phyloP scores from a whole-genome alignment of 2,329 filamentous ascomycete species.

The Verticillium isaacii region DNA sequence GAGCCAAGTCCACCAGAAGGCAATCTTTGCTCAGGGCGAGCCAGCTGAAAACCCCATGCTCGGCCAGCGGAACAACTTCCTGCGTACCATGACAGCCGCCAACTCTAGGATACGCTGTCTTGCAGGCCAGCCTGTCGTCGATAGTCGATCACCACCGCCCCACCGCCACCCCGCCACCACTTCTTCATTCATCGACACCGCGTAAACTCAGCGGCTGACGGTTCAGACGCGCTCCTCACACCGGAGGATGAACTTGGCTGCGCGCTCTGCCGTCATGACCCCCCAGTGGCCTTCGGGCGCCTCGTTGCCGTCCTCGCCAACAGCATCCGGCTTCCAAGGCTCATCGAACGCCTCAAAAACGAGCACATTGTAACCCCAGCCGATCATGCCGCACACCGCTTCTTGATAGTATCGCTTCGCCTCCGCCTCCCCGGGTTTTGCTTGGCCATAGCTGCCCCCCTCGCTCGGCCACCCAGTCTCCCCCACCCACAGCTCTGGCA shows the following conservation, averaged over 20 bases:
- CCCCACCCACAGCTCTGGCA: conserved; percentile 63
- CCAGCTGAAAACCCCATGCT: no score
- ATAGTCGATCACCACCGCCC: not conserved
- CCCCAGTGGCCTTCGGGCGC: conserved; percentile 67
- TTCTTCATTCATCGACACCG: not conserved
- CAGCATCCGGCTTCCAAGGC: conserved; percentile 61
- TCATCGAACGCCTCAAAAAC: conserved; percentile 73
- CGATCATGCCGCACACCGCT: conserved; percentile 58
- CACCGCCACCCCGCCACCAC: no score
- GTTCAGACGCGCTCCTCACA: conserved; percentile 10
- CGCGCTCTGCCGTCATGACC: conserved; percentile 56
- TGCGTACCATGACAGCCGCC: no score
- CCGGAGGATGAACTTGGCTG: conserved; percentile 43
- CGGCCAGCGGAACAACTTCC: no score
- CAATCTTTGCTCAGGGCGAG: no score
- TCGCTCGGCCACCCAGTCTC: conserved; percentile 64
- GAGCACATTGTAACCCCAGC: conserved; percentile 65
- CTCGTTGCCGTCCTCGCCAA: conserved; percentile 57
- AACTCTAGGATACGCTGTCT: no score
- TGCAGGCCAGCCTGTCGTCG: not conserved
- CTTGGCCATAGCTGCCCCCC: conserved; percentile 56
- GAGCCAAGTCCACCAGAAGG: no score
- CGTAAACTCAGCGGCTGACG: not conserved
- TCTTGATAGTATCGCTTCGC: conserved; percentile 56
- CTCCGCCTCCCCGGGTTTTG: conserved; percentile 54